Conservation (phyloP, 192 early-diverging fungal species). For the Backusella tarrabulga region DNA sequence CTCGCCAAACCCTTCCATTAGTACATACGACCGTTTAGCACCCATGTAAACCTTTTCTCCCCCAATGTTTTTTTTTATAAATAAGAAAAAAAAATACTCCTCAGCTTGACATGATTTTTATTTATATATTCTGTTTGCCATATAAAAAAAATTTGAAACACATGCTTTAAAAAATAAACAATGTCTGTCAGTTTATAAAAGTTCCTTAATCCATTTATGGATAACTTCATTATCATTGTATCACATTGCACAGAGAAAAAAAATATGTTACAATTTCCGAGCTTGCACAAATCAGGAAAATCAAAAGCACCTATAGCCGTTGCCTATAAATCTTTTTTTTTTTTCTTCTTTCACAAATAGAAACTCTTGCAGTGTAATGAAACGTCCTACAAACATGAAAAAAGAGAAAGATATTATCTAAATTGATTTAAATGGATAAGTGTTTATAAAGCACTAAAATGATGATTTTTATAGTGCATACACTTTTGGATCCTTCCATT, state of each 20-base stretch:
- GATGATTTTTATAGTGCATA: no score
- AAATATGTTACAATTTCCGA: background rate
- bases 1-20: background rate
- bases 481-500: background rate
- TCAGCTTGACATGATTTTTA: background rate
- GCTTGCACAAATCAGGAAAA: background rate
- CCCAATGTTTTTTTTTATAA: background rate
- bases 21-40: constrained; percentile 15
- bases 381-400: no score
- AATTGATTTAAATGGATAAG: no score
- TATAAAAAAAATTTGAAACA: background rate
- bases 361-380: no score
- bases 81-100: background rate
- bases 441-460: no score
- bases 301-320: background rate
- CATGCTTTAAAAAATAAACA: background rate
- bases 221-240: background rate
- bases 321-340: background rate
- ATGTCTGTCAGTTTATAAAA: background rate
- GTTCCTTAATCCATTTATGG: background rate
- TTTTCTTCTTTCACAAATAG: no score
- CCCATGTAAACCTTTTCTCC: background rate
- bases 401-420: no score
- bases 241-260: background rate
- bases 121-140: background rate